Base-by-base conservation (phyloP, 1,284 basidiomycete species). In the Cystobasidiaceae sp. region DNA sequence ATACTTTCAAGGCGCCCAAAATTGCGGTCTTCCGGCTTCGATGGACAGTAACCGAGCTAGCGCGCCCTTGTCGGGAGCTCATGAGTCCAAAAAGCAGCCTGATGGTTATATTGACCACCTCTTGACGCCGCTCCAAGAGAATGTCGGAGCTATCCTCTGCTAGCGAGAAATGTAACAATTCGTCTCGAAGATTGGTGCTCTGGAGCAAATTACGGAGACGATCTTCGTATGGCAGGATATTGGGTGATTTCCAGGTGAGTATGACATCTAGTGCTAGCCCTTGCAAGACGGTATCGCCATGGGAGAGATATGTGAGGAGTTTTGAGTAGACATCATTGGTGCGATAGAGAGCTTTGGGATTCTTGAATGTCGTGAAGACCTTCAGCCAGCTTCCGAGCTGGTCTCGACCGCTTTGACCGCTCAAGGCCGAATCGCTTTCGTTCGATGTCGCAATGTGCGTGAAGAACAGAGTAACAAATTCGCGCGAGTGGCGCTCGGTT, bases 61-160 rank as follows among this genome's bases (percentile, higher is more conserved):
- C 74, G 15, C 87, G 83, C 0, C 90, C 89, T 64, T 84, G 84
- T 68, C 83, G 85, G 73, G 93, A 90, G 46, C 91, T 82, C 86
- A 97, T 89, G 68, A 90, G 77, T 2, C 96, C 96, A 76, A 89
- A 99, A 4, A 97, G 81, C 0, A 98, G 74, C 17, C 92, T 83
- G 19, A 91, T 83, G 54, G 88, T 75, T 6, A 89, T 80, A 28
- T 86, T 84, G n/a, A 97, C 82, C 8, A 92, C 79, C 71, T 86
- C 85, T 1, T 75, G 74, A 30, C 93, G 82, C 70, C 89, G 85
- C 1, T 79, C 78, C 0, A 79, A 74, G 39, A 88, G 84, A 50
- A 94, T 81, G 3, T 78, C 75, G 15, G 82, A 81, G 7, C 73
- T 75, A 30, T 78, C 75, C 15, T 70, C 67, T 7, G 80, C 78